These are phyloP conservation scores for Zostera marina DNA, from an alignment of 116 monocot species.

Conservation along the genomic window DNA sequence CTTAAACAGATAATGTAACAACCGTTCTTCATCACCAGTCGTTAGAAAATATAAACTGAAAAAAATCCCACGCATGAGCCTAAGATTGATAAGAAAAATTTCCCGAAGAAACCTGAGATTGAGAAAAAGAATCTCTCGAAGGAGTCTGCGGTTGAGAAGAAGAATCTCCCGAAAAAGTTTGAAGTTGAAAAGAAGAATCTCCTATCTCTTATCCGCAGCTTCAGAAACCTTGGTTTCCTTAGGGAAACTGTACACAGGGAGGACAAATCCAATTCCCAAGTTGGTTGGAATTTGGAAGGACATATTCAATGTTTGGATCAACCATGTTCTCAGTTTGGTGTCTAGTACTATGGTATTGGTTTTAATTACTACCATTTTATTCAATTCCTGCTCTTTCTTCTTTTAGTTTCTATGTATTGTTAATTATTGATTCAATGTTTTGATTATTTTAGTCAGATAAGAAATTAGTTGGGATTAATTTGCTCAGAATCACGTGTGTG, in stretches of 20 bases:
- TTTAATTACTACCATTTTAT: too few relatives aligned
- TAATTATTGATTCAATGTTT: neutral
- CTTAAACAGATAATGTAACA: too few relatives aligned
- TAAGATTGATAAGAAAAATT: too few relatives aligned
- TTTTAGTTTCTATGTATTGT: too few relatives aligned
- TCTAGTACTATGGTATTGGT: slow-evolving; percentile 40
- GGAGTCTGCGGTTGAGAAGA: too few relatives aligned
- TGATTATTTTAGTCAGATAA: slow-evolving; percentile 9
- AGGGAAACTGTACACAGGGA: slow-evolving; percentile 14
- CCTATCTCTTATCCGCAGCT: slow-evolving; percentile 20
- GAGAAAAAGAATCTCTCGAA: too few relatives aligned
- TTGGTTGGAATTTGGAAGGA: slow-evolving; percentile 30
- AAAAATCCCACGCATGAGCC: too few relatives aligned
- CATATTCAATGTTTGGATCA: slow-evolving; percentile 62
- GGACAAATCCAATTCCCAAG: slow-evolving; percentile 25
- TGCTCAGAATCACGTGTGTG: slow-evolving; percentile 50
- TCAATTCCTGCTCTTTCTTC: neutral
- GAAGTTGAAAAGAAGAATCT: too few relatives aligned
- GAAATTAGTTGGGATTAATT: slow-evolving; percentile 18
- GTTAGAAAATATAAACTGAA: too few relatives aligned
- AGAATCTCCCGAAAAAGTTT: too few relatives aligned
- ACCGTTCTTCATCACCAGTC: too few relatives aligned
- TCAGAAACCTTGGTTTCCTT: slow-evolving; percentile 42
- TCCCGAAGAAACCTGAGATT: too few relatives aligned
- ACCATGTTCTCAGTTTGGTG: slow-evolving; percentile 28